Evolutionary conservation across 768 basidiomycete species (phyloP).

Genomic region (Pholiota conissans): DNA sequence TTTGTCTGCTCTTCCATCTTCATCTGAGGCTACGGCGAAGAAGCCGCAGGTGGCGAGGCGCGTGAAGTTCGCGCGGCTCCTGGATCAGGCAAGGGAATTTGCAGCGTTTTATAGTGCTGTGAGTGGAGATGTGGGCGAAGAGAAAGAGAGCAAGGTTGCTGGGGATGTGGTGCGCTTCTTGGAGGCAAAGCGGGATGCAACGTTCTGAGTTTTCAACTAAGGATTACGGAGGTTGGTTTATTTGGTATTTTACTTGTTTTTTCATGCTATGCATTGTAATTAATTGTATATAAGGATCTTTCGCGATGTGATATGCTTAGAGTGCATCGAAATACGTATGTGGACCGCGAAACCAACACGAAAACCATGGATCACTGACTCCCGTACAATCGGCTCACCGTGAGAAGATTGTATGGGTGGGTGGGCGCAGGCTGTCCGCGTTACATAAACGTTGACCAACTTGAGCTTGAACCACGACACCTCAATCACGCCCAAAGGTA

Average conservation of each 20-base stretch:
- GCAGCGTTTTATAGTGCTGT: slow-evolving; percentile 43
- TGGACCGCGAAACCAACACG: too few species aligned
- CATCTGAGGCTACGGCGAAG: neutral
- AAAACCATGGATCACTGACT: too few species aligned
- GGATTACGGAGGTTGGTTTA: neutral
- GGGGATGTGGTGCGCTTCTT: slow-evolving; percentile 55
- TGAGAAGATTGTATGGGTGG: too few species aligned
- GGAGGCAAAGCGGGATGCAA: slow-evolving; percentile 37
- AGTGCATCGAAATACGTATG: too few species aligned
- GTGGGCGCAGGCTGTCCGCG: too few species aligned
- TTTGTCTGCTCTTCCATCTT: slow-evolving; percentile 19
- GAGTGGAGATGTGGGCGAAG: slow-evolving; percentile 20
- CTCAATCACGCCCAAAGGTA: too few species aligned
- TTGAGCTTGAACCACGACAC: too few species aligned
- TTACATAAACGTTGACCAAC: too few species aligned
- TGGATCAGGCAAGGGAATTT: slow-evolving; percentile 47
- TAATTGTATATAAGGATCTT: too few species aligned
- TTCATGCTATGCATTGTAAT: too few species aligned
- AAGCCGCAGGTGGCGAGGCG: slow-evolving; percentile 13
- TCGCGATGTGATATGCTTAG: too few species aligned
- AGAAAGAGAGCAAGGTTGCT: slow-evolving; percentile 43
- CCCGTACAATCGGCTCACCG: too few species aligned
- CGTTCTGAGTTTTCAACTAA: neutral
- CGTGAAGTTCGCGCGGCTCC: slow-evolving; percentile 32
- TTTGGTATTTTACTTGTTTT: neutral